Evolutionary conservation across 805 yeast species (phyloP).

Genomic region (Ogataea wickerhamii): DNA sequence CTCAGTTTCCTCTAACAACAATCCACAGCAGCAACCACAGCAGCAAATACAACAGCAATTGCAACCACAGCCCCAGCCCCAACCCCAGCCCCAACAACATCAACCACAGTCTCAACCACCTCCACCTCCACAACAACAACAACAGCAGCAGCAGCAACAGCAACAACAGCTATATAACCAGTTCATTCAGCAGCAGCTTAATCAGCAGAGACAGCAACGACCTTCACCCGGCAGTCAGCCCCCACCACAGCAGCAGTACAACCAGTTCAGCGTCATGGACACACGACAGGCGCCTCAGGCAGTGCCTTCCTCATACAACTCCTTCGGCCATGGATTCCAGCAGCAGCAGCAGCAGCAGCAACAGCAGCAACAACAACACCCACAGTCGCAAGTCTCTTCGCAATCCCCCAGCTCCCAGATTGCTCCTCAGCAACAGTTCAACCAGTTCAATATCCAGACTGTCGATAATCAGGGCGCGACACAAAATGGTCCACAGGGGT

Average conservation of each 20-base stretch:
- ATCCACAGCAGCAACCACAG: constrained; percentile 5
- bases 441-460: constrained; percentile 6
- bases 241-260: constrained; percentile 17
- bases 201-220: constrained; percentile 15
- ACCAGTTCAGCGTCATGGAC: constrained; percentile 18
- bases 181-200: constrained; percentile 24
- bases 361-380: constrained; percentile 1
- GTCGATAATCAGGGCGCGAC: neutral
- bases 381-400: constrained; percentile 9
- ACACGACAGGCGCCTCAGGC: constrained; percentile 30
- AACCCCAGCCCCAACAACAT: constrained; percentile 9
- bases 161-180: constrained; percentile 14
- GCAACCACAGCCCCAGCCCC: constrained; percentile 9
- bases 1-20: constrained; percentile 1
- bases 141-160: constrained; percentile 12
- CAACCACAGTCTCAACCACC: constrained; percentile 4
- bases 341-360: constrained; percentile 11
- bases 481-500: neutral
- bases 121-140: constrained; percentile 5
- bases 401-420: constrained; percentile 8
- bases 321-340: constrained; percentile 25
- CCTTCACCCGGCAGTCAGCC: constrained; percentile 20
- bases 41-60: constrained; percentile 10
- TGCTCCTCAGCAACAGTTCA: constrained; percentile 17
- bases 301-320: constrained; percentile 25